Percentiles rank a stretch among this genome's conserved stretches.
Conservation (phyloP, 169 alveolate species). For the Cryptosporidium xiaoi region DNA sequence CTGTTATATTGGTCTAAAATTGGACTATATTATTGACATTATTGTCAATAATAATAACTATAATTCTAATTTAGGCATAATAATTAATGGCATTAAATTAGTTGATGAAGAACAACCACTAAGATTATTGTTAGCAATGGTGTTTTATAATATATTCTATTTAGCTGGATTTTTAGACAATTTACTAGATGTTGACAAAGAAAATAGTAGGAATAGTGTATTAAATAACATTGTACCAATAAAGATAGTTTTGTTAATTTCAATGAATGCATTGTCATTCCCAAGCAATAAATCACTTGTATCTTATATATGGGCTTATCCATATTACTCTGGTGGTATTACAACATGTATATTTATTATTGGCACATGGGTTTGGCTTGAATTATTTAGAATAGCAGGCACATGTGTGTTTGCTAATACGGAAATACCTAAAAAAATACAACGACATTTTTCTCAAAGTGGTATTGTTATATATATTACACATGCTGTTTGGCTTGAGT, state of each 20-base stretch:
- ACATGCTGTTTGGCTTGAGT: slow-evolving; percentile 65
- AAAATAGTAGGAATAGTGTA: slow-evolving; percentile 6
- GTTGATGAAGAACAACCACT: slow-evolving; percentile 46
- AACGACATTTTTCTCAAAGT: slow-evolving; percentile 40
- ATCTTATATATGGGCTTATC: slow-evolving; percentile 67
- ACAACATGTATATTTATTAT: slow-evolving; percentile 43
- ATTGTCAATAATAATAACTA: background rate
- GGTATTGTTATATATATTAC: slow-evolving; percentile 64
- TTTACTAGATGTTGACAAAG: slow-evolving; percentile 28
- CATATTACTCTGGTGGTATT: slow-evolving; percentile 58
- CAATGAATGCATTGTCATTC: slow-evolving; percentile 51
- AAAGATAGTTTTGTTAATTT: slow-evolving; percentile 16
- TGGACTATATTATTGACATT: slow-evolving; percentile 17
- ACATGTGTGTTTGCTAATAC: background rate
- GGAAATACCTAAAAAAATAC: slow-evolving; percentile 17
- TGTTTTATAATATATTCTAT: slow-evolving; percentile 43
- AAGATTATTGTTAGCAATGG: slow-evolving; percentile 21
- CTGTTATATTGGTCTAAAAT: slow-evolving; percentile 23
- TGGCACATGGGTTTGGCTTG: slow-evolving; percentile 75
- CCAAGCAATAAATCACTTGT: slow-evolving; percentile 69
- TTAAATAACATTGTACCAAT: slow-evolving; percentile 16
- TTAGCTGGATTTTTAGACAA: slow-evolving; percentile 58
- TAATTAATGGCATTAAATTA: slow-evolving; percentile 5
- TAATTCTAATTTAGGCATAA: background rate
- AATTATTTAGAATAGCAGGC: slow-evolving; percentile 39